These are phyloP conservation scores for Microbotryomycetes sp. DNA, from an alignment of 1,284 basidiomycete genomes.

Conservation along the genomic window DNA sequence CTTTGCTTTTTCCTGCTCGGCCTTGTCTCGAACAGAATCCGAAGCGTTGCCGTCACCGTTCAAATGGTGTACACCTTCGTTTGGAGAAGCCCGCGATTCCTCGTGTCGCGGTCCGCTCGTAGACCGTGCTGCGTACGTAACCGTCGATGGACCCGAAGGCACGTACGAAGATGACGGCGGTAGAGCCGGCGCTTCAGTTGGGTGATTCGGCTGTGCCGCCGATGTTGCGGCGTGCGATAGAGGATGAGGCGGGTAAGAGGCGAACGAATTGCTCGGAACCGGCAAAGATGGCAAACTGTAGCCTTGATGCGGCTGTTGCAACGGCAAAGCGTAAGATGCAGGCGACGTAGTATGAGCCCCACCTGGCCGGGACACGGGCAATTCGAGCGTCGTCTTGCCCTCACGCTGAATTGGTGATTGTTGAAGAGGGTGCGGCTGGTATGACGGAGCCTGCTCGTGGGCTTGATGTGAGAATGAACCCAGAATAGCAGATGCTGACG, in stretches of 20 bases:
- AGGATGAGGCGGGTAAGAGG: background rate
- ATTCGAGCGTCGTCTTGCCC: background rate
- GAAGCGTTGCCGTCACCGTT: slow-evolving; percentile 1
- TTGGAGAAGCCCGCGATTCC: background rate
- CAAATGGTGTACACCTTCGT: background rate
- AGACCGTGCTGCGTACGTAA: background rate
- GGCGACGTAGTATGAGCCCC: background rate
- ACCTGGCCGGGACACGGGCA: background rate
- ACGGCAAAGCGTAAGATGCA: background rate
- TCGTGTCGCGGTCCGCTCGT: too few relatives aligned
- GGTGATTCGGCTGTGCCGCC: background rate
- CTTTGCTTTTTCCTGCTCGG: slow-evolving; percentile 34
- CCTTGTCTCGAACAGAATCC: slow-evolving; percentile 8
- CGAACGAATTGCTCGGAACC: background rate
- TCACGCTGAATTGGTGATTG: background rate
- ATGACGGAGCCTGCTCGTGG: background rate
- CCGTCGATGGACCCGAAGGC: background rate
- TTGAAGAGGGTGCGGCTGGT: background rate
- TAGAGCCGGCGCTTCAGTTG: background rate
- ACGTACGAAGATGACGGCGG: background rate
- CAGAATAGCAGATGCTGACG: slow-evolving; percentile 29
- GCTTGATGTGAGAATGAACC: slow-evolving; percentile 17
- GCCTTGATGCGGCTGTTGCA: background rate
- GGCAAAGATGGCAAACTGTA: slow-evolving; percentile 9
- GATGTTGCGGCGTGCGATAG: background rate